Percentiles rank a stretch among this genome's conserved stretches.
phyloP scores from a whole-genome alignment of 177 flowering plant species.

The Vitis hybrid region DNA sequence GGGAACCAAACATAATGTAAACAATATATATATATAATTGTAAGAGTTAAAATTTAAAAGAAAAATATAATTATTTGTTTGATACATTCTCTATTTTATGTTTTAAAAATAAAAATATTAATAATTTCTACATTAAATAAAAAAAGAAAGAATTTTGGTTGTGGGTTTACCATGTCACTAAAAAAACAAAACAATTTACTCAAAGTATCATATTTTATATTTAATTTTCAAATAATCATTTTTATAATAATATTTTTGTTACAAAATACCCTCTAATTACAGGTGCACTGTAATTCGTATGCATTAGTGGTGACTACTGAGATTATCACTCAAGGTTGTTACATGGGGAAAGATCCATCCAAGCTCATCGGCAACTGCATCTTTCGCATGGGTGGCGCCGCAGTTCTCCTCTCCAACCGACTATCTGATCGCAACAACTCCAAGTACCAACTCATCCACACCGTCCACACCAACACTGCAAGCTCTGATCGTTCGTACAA shows the following conservation, averaged over 20 bases:
- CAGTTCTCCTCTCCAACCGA: slow-evolving; percentile 25
- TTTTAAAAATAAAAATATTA: too few relatives aligned
- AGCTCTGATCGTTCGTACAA: slow-evolving; percentile 19
- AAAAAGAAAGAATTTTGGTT: too few relatives aligned
- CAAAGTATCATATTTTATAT: too few relatives aligned
- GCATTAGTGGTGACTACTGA: slow-evolving; percentile 33
- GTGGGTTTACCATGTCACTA: too few relatives aligned
- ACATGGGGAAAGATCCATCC: slow-evolving; percentile 24
- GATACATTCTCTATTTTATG: too few relatives aligned
- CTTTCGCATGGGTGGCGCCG: slow-evolving; percentile 31
- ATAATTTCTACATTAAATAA: too few relatives aligned
- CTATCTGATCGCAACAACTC: slow-evolving; percentile 12
- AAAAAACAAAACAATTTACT: too few relatives aligned
- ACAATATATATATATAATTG: too few relatives aligned
- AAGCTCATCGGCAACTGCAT: slow-evolving; percentile 24
- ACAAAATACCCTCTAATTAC: neutral
- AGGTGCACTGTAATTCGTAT: slow-evolving; percentile 21
- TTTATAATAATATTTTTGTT: too few relatives aligned
- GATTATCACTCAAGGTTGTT: slow-evolving; percentile 25
- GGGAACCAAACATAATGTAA: too few relatives aligned
- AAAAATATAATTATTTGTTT: too few relatives aligned
- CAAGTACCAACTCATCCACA: slow-evolving; percentile 27
- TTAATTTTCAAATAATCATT: neutral
- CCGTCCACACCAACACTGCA: slow-evolving; percentile 19
- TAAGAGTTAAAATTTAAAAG: too few relatives aligned